phyloP scores from a whole-genome alignment of 768 basidiomycete genomes.

The Psilocybe cubensis region DNA sequence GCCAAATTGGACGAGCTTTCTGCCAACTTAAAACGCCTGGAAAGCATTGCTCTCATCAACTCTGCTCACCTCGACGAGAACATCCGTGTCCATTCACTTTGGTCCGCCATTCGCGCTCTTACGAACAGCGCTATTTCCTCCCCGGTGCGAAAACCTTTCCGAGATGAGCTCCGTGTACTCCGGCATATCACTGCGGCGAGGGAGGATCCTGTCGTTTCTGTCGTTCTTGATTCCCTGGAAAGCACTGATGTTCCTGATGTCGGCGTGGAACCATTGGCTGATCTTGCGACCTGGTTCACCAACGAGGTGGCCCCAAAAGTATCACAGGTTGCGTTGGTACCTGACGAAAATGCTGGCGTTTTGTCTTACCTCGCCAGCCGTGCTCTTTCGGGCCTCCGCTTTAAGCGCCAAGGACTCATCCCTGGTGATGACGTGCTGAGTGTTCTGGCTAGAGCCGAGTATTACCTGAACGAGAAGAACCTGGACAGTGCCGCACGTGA shows the following conservation, averaged over 20 bases:
- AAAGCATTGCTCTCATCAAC: slow-evolving; percentile 91
- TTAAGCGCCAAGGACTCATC: slow-evolving; percentile 80
- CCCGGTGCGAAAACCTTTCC: slow-evolving; percentile 79
- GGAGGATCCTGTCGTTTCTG: slow-evolving; percentile 68
- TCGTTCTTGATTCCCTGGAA: slow-evolving; percentile 73
- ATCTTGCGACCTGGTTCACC: slow-evolving; percentile 91
- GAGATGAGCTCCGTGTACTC: slow-evolving; percentile 84
- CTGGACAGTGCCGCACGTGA: slow-evolving; percentile 88
- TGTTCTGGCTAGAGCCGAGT: slow-evolving; percentile 86
- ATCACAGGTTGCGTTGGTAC: slow-evolving; percentile 88
- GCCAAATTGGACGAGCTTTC: slow-evolving; percentile 95
- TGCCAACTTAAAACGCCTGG: slow-evolving; percentile 86
- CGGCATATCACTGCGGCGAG: slow-evolving; percentile 72
- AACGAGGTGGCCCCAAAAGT: slow-evolving; percentile 83
- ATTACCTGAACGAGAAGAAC: slow-evolving; percentile 90
- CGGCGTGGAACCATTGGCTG: slow-evolving; percentile 86
- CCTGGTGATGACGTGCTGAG: slow-evolving; percentile 85
- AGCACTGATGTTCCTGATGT: slow-evolving; percentile 74
- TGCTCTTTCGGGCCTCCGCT: slow-evolving; percentile 72
- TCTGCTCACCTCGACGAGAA: slow-evolving; percentile 91
- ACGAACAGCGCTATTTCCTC: slow-evolving; percentile 65
- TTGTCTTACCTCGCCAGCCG: slow-evolving; percentile 86
- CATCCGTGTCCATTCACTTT: slow-evolving; percentile 87
- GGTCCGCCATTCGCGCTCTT: slow-evolving; percentile 89
- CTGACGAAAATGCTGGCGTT: slow-evolving; percentile 87